Evolutionary conservation across 208 protist genomes (phyloP).

Genomic region (Trypanosoma brucei): DNA sequence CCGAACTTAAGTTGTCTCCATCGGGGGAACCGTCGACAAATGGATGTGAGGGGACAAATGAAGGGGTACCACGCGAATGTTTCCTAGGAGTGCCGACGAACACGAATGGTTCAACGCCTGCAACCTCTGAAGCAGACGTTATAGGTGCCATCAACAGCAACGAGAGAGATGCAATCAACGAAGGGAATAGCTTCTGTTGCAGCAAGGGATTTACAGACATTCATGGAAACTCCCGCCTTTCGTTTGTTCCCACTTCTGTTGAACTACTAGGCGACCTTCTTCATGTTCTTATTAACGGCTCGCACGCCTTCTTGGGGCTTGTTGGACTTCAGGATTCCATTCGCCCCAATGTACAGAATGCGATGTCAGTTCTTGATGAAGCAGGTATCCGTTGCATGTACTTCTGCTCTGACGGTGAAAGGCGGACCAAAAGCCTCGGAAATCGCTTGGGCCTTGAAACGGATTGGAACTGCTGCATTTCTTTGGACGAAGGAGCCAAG

Average conservation of each 20-base stretch:
- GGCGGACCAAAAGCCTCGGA: slow-evolving; percentile 89
- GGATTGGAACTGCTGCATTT: slow-evolving; percentile 96
- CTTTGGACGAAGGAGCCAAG: slow-evolving; percentile 81
- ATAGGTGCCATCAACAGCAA: background rate
- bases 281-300: slow-evolving; percentile 28
- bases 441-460: slow-evolving; percentile 89
- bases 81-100: no score
- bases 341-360: slow-evolving; percentile 68
- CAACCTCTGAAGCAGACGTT: background rate
- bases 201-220: no score
- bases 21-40: background rate
- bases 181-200: no score
- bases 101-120: background rate
- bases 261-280: slow-evolving; percentile 38
- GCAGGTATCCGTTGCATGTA: slow-evolving; percentile 93
- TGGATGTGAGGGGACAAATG: background rate
- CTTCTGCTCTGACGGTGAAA: slow-evolving; percentile 81
- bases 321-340: slow-evolving; percentile 87
- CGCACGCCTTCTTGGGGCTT: slow-evolving; percentile 86
- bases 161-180: background rate
- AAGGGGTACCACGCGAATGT: background rate
- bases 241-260: slow-evolving; percentile 8
- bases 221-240: no score
- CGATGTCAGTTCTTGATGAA: slow-evolving; percentile 71
- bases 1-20: background rate